phyloP scores from a whole-genome alignment of 2,329 filamentous ascomycete genomes.

The Beauveria pseudobassiana region DNA sequence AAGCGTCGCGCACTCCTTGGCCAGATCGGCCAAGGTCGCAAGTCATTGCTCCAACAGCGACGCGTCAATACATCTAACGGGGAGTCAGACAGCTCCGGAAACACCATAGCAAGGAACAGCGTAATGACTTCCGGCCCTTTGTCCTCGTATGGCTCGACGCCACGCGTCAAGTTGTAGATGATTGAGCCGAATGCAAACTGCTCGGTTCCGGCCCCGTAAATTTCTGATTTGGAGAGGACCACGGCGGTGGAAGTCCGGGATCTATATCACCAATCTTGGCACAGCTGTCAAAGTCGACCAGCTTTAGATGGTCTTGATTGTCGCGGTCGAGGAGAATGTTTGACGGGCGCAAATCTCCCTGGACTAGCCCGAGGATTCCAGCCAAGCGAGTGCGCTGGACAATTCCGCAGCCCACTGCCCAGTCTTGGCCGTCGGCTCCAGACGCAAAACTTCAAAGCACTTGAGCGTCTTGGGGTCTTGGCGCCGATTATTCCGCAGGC shows the following conservation, averaged over 20 bases:
- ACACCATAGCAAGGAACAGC: not conserved
- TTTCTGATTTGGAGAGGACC: not conserved
- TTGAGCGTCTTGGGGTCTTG: not conserved
- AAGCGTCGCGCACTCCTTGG: not conserved
- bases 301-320: not conserved
- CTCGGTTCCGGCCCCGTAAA: not conserved
- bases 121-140: not conserved
- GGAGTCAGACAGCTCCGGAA: not conserved
- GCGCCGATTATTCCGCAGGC: not conserved
- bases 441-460: not conserved
- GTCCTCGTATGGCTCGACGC: slow-evolving; percentile 7
- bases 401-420: slow-evolving; percentile 13
- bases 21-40: slow-evolving; percentile 5
- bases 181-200: slow-evolving; percentile 7
- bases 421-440: not conserved
- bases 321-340: slow-evolving; percentile 2
- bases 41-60: slow-evolving; percentile 3
- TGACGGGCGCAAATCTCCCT: slow-evolving; percentile 2
- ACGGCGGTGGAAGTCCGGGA: slow-evolving; percentile 1
- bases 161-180: slow-evolving; percentile 2
- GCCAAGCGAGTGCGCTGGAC: slow-evolving; percentile 10
- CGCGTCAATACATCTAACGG: slow-evolving; percentile 1
- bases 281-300: slow-evolving; percentile 3
- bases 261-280: not conserved
- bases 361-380: not conserved